Evolutionary conservation across 441 rosid species (phyloP).

Genomic region (Arabidopsis hybrid): DNA sequence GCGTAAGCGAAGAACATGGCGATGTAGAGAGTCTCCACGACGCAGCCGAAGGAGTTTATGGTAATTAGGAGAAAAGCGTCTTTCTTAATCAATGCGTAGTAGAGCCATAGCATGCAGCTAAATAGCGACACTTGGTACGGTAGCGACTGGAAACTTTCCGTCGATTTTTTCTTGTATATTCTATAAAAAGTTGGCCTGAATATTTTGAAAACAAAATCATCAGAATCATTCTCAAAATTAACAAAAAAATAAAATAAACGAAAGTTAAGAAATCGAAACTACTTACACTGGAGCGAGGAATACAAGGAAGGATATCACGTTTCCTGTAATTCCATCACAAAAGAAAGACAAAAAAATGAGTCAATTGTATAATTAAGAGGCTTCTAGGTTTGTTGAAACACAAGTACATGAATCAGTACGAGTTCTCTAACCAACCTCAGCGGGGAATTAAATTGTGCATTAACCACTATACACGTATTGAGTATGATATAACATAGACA

Average conservation of each 20-base stretch:
- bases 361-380: conserved; percentile 19
- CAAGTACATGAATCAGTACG: conserved; percentile 26
- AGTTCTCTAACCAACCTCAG: conserved; percentile 33
- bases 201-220: not conserved
- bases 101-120: conserved; percentile 90
- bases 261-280: not conserved
- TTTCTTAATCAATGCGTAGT: conserved; percentile 68
- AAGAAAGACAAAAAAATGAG: conserved; percentile 3
- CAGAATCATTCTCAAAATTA: conserved; percentile 6
- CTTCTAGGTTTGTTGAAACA: conserved; percentile 29
- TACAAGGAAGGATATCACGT: conserved; percentile 72
- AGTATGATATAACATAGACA: conserved; percentile 22
- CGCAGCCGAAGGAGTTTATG: conserved; percentile 81
- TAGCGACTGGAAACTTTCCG: conserved; percentile 74
- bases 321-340: conserved; percentile 55
- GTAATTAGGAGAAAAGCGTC: conserved; percentile 73
- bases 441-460: conserved; percentile 34
- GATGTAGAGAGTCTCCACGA: conserved; percentile 75
- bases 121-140: conserved; percentile 86
- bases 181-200: conserved; percentile 78
- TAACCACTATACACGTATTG: conserved; percentile 37
- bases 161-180: conserved; percentile 72
- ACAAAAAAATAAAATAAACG: not conserved
- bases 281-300: conserved; percentile 90
- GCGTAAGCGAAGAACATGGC: conserved; percentile 66